A percentile compares a stretch with the other conserved stretches of the same genome.
phyloP scores from a whole-genome alignment of 441 rosid species.

The Syzygium malaccense region DNA sequence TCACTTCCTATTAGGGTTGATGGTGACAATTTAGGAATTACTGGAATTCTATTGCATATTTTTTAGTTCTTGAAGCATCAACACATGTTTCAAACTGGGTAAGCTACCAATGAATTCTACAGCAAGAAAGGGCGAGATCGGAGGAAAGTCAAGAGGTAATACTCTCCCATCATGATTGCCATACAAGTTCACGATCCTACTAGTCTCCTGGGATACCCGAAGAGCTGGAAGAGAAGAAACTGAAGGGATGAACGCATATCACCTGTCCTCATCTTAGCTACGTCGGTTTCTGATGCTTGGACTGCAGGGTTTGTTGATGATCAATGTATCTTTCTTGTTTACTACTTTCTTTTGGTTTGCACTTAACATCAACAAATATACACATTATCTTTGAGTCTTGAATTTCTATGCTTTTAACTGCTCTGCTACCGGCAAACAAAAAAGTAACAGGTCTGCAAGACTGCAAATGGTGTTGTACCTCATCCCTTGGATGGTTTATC shows the following conservation, averaged over 20 bases:
- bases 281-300: neutral
- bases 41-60: neutral
- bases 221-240: neutral
- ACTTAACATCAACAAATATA: neutral
- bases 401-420: neutral
- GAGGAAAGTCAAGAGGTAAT: constrained; percentile 24
- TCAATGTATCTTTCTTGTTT: neutral
- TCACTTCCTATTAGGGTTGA: neutral
- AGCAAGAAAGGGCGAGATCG: constrained; percentile 27
- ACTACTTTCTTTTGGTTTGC: neutral
- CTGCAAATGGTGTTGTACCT: neutral
- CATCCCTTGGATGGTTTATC: neutral
- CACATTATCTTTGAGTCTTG: neutral
- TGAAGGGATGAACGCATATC: neutral
- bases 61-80: neutral
- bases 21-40: neutral
- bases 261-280: neutral
- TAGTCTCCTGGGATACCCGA: neutral
- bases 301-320: neutral
- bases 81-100: neutral
- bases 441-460: neutral
- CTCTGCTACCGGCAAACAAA: neutral
- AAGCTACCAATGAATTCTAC: constrained; percentile 12
- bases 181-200: neutral
- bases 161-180: neutral